These are phyloP conservation scores for Diplodia sapinea DNA, from an alignment of 2,329 filamentous ascomycete genomes.

Conservation along the genomic window DNA sequence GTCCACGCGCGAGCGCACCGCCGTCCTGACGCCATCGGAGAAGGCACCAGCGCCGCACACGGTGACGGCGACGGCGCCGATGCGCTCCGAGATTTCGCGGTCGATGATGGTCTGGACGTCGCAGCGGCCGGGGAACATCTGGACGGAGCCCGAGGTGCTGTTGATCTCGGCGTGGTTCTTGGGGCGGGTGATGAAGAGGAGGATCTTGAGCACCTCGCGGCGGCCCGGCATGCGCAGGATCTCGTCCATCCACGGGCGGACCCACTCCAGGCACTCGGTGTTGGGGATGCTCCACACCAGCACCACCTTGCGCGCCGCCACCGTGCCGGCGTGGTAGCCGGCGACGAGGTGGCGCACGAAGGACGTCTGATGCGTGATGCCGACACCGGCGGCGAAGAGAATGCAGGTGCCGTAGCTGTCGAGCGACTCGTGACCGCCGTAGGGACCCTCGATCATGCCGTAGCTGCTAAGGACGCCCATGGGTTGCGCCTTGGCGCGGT, in stretches of 20 bases:
- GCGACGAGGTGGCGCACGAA: slow-evolving; percentile 74
- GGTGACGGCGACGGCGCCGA: slow-evolving; percentile 66
- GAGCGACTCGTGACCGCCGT: slow-evolving; percentile 72
- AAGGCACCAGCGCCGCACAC: slow-evolving; percentile 69
- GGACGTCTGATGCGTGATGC: slow-evolving; percentile 79
- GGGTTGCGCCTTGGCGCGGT: slow-evolving; percentile 66
- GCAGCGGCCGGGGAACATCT: slow-evolving; percentile 67
- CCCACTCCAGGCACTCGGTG: slow-evolving; percentile 68
- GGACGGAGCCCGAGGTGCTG: slow-evolving; percentile 62
- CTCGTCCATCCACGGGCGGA: slow-evolving; percentile 69
- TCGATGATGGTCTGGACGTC: slow-evolving; percentile 62
- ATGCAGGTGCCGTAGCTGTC: slow-evolving; percentile 79
- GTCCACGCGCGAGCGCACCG: slow-evolving; percentile 58
- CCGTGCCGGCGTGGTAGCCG: slow-evolving; percentile 71
- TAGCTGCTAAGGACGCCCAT: slow-evolving; percentile 67
- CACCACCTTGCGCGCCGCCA: slow-evolving; percentile 72
- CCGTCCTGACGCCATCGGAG: slow-evolving; percentile 64
- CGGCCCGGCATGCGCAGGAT: slow-evolving; percentile 65
- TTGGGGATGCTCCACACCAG: slow-evolving; percentile 81
- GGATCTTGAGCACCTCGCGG: slow-evolving; percentile 64
- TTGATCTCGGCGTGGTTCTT: slow-evolving; percentile 60
- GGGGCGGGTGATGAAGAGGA: slow-evolving; percentile 68
- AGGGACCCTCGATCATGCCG: slow-evolving; percentile 77
- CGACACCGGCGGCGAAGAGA: slow-evolving; percentile 80
- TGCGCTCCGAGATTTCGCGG: slow-evolving; percentile 60